These are phyloP conservation scores for Daldinia concentrica DNA, from an alignment of 495 filamentous ascomycete species.

Conservation along the genomic window DNA sequence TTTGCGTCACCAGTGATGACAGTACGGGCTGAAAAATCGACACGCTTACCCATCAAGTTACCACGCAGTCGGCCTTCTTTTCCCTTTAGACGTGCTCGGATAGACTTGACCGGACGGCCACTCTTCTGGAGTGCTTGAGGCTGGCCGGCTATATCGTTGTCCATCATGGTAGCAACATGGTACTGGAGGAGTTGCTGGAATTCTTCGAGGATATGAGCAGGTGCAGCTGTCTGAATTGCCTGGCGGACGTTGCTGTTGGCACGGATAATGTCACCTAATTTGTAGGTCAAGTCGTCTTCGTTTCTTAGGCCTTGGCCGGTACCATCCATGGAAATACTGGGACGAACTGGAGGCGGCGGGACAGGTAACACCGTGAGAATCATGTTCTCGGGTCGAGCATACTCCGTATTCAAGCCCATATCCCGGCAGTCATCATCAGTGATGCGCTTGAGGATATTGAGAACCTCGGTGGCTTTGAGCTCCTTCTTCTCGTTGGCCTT, in stretches of 20 bases:
- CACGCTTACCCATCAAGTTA: slow-evolving; percentile 99
- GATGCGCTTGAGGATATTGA: slow-evolving; percentile 86
- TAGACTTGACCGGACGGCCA: slow-evolving; percentile 93
- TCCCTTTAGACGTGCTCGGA: slow-evolving; percentile 95
- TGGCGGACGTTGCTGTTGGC: slow-evolving; percentile 94
- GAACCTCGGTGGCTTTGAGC: slow-evolving; percentile 83
- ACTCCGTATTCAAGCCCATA: slow-evolving; percentile 90
- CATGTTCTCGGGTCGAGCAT: slow-evolving; percentile 98
- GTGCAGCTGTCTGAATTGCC: slow-evolving; percentile 87
- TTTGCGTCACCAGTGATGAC: slow-evolving; percentile 99
- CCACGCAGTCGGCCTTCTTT: slow-evolving; percentile 97
- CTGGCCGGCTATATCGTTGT: slow-evolving; percentile 97
- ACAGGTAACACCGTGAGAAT: slow-evolving; percentile 93
- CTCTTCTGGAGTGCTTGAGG: slow-evolving; percentile 97
- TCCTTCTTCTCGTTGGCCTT: slow-evolving; percentile 85
- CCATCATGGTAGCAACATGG: slow-evolving; percentile 99
- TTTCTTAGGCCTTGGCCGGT: slow-evolving; percentile 85
- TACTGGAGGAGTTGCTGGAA: slow-evolving; percentile 95
- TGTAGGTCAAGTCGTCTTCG: slow-evolving; percentile 99
- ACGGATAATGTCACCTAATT: slow-evolving; percentile 96
- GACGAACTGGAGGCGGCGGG: slow-evolving; percentile 92
- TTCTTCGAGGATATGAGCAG: slow-evolving; percentile 85
- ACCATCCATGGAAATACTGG: slow-evolving; percentile 94
- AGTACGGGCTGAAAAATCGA: slow-evolving; percentile 98
- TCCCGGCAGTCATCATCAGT: slow-evolving; percentile 79